These are phyloP conservation scores for Starmerella bacillaris DNA, from an alignment of 805 yeast genomes.

Conservation along the genomic window DNA sequence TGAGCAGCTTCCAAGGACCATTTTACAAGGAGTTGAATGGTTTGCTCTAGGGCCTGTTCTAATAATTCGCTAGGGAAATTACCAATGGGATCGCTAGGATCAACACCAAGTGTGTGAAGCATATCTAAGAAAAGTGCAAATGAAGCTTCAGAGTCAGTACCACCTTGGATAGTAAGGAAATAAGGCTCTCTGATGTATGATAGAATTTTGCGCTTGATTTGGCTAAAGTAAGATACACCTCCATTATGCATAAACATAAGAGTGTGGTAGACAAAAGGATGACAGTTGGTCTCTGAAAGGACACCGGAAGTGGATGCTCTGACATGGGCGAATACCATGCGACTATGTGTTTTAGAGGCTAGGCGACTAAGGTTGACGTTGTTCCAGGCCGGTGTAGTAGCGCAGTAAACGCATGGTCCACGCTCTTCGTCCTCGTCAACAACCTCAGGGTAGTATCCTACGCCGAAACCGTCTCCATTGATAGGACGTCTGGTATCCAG, in stretches of 20 bases:
- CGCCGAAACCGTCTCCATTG: constrained; percentile 97
- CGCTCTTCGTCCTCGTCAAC: constrained; percentile 33
- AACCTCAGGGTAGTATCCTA: constrained; percentile 67
- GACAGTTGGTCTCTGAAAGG: constrained; percentile 86
- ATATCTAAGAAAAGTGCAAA: constrained; percentile 77
- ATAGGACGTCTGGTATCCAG: constrained; percentile 80
- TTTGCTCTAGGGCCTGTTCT: constrained; percentile 49
- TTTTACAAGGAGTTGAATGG: constrained; percentile 55
- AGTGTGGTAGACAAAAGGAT: constrained; percentile 76
- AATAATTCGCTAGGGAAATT: constrained; percentile 33
- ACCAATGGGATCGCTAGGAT: constrained; percentile 41
- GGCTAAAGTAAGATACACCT: constrained; percentile 44
- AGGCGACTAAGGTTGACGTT: constrained; percentile 72
- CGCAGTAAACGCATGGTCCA: constrained; percentile 83
- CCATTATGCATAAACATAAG: constrained; percentile 98
- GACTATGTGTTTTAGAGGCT: constrained; percentile 72
- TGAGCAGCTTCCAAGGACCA: constrained; percentile 54
- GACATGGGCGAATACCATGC: constrained; percentile 82
- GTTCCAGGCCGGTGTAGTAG: constrained; percentile 92
- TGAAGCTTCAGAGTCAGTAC: constrained; percentile 90
- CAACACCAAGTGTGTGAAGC: constrained; percentile 53
- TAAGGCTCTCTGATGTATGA: constrained; percentile 62
- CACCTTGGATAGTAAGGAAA: constrained; percentile 69
- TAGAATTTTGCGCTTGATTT: constrained; percentile 55
- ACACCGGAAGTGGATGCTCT: constrained; percentile 93